These are phyloP conservation scores for Pseudocercospora eumusae DNA, from an alignment of 2,329 filamentous ascomycete genomes.

Conservation along the genomic window DNA sequence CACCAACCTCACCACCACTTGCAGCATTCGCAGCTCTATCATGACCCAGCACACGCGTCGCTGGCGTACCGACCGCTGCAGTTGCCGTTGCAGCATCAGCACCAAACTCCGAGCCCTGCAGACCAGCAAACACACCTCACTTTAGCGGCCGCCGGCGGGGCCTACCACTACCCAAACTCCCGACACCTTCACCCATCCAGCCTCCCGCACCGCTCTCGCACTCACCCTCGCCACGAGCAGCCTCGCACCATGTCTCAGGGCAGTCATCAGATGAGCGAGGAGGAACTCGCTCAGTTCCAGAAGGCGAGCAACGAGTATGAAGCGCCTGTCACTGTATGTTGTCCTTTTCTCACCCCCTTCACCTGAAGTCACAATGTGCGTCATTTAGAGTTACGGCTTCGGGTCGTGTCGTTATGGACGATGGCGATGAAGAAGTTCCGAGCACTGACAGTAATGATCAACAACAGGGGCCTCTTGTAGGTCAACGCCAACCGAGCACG, in stretches of 20 bases:
- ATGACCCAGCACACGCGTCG: constrained; percentile 40
- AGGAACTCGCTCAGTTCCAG: constrained; percentile 63
- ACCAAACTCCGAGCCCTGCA: constrained; percentile 17
- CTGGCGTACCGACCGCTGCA: constrained; percentile 43
- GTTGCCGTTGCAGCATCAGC: constrained; percentile 43
- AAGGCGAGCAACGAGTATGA: constrained; percentile 63
- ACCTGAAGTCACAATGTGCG: constrained; percentile 21
- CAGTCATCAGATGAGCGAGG: constrained; percentile 41
- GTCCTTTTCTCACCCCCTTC: background rate
- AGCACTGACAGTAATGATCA: constrained; percentile 32
- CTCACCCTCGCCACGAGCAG: constrained; percentile 28
- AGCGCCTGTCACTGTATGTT: constrained; percentile 58
- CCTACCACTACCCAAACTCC: constrained; percentile 30
- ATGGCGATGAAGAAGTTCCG: constrained; percentile 16
- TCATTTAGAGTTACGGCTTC: constrained; percentile 30
- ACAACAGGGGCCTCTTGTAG: constrained; percentile 76
- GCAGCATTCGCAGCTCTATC: constrained; percentile 32
- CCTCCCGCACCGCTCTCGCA: constrained; percentile 31
- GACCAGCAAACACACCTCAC: constrained; percentile 29
- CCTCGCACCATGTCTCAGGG: constrained; percentile 41
- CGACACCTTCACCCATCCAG: constrained; percentile 24
- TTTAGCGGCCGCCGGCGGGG: constrained; percentile 28
- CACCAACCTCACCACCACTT: constrained; percentile 24
- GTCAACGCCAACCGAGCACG: constrained; percentile 72
- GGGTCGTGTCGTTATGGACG: constrained; percentile 22